A percentile compares a stretch with the other conserved stretches of the same genome.
These are phyloP conservation scores for Alternaria sp. DNA, from an alignment of 2,329 filamentous ascomycete genomes.

Conservation along the genomic window DNA sequence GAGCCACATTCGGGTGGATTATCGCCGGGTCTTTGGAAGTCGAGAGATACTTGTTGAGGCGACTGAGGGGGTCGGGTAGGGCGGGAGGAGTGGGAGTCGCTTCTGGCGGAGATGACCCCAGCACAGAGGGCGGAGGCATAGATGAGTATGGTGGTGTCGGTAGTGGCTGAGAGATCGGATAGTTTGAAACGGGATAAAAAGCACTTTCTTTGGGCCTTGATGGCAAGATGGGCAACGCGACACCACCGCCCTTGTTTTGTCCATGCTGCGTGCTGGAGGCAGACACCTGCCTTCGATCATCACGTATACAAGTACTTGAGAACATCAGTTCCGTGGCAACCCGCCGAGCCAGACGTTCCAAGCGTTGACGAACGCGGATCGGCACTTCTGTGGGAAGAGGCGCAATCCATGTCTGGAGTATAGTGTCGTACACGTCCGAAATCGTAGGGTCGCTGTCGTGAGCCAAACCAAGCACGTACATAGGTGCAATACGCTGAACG, in stretches of 20 bases:
- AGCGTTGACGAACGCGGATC: conserved; percentile 34
- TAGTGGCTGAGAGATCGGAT: conserved; percentile 17
- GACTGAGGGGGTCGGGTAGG: conserved; percentile 30
- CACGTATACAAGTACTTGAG: conserved; percentile 39
- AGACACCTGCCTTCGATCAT: neutral
- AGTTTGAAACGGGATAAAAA: neutral
- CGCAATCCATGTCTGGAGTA: conserved; percentile 45
- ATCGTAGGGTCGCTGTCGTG: conserved; percentile 25
- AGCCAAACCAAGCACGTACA: conserved; percentile 20
- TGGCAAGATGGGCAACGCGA: conserved; percentile 31
- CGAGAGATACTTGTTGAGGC: conserved; percentile 49
- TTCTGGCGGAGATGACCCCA: conserved; percentile 16
- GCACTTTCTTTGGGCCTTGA: conserved; percentile 21
- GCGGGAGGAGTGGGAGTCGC: conserved; percentile 4
- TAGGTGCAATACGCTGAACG: conserved; percentile 29
- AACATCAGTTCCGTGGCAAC: conserved; percentile 51
- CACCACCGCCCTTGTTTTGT: conserved; percentile 17
- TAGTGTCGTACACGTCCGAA: conserved; percentile 39
- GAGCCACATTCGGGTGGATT: conserved; percentile 44
- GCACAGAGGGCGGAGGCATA: conserved; percentile 11
- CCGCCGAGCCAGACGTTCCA: conserved; percentile 44
- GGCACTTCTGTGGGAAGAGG: conserved; percentile 38
- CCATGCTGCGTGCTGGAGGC: conserved; percentile 17
- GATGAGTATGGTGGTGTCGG: conserved; percentile 26
- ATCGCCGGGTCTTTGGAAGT: conserved; percentile 24